phyloP scores from a whole-genome alignment of 352 stramenopile species.

The Globisporangium radiosum region DNA sequence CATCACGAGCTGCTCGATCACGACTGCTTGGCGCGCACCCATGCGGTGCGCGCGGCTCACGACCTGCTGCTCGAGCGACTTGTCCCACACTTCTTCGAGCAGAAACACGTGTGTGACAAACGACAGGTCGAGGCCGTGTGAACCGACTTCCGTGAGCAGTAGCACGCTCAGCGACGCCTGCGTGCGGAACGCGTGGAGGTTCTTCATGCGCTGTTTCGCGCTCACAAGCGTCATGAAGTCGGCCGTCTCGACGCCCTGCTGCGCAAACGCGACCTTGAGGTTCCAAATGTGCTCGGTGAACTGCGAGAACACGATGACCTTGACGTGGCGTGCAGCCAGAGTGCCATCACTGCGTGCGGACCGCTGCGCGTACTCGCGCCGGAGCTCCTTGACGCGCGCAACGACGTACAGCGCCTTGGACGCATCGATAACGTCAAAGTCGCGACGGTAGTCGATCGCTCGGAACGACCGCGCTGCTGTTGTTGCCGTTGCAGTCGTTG shows the following conservation, averaged over 20 bases:
- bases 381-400: conserved; percentile 53
- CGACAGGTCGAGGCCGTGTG: conserved; percentile 94
- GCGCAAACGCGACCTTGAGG: conserved; percentile 60
- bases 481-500: background rate
- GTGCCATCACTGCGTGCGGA: conserved; percentile 3
- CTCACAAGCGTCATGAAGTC: conserved; percentile 58
- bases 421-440: conserved; percentile 39
- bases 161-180: conserved; percentile 86
- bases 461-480: conserved; percentile 4
- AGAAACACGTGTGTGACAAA: conserved; percentile 99
- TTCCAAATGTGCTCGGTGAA: conserved; percentile 79
- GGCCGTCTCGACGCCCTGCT: conserved; percentile 51
- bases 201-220: conserved; percentile 37
- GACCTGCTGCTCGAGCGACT: conserved; percentile 93
- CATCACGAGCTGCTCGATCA: conserved; percentile 92
- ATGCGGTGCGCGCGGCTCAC: conserved; percentile 95
- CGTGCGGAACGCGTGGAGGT: conserved; percentile 47
- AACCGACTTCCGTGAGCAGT: conserved; percentile 92
- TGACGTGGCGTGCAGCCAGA: conserved; percentile 28
- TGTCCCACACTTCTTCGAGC: conserved; percentile 96
- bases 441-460: conserved; percentile 20
- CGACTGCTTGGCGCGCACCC: conserved; percentile 87
- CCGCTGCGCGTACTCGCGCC: conserved; percentile 36
- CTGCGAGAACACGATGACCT: conserved; percentile 81
- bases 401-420: conserved; percentile 76